These are phyloP conservation scores for Aspergillus funiculosus DNA, from an alignment of 495 filamentous ascomycete genomes.

Conservation along the genomic window DNA sequence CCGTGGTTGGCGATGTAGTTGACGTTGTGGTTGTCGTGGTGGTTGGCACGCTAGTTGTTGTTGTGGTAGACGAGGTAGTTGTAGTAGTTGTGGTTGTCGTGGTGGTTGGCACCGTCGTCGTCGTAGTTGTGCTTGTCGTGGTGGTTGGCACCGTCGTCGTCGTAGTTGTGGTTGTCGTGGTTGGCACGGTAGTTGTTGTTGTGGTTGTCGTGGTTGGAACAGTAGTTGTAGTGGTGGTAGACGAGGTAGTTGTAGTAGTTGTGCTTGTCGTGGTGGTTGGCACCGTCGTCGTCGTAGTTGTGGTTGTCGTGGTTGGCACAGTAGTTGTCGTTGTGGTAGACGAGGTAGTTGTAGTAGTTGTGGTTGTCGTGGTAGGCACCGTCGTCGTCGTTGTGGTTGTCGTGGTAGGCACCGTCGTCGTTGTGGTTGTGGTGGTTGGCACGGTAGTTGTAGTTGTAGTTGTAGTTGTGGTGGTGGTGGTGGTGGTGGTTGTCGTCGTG, in stretches of 20 bases:
- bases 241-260: background rate
- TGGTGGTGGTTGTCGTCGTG: constrained; percentile 20
- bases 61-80: background rate
- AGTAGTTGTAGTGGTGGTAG: background rate
- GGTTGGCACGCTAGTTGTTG: background rate
- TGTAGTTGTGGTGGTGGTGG: constrained; percentile 12
- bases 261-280: background rate
- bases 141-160: background rate
- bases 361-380: background rate
- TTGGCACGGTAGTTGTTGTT: background rate
- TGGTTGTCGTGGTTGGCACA: background rate
- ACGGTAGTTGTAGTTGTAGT: constrained; percentile 17
- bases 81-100: background rate
- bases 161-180: background rate
- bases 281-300: background rate
- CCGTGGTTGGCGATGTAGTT: background rate
- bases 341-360: background rate
- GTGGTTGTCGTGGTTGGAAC: background rate
- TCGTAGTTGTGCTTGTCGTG: background rate
- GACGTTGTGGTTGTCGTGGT: background rate
- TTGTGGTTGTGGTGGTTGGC: constrained; percentile 12
- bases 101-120: background rate
- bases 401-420: constrained; percentile 13
- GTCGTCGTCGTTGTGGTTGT: background rate
- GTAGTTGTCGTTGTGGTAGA: background rate